Base-by-base conservation (phyloP, 371 early-diverging fungal species). In the Mortierella sp. region DNA sequence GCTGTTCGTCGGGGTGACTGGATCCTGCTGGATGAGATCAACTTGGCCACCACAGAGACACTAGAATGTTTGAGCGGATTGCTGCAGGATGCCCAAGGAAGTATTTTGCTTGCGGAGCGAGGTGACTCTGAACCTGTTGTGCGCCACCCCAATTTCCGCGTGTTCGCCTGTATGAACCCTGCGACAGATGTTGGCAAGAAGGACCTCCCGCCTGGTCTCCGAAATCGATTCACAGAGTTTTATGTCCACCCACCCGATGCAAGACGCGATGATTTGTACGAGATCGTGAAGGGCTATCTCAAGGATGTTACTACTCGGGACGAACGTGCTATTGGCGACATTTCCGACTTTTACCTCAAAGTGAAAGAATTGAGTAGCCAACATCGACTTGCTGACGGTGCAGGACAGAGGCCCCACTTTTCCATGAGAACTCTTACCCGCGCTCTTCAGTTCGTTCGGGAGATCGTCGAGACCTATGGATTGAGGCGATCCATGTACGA, bases 81-180 rank as follows among this genome's bases (percentile, higher is more conserved):
- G 47, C 83, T 99, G 60, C 96, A 99, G 75, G 88, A 90, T 68
- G 88, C 92, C 1, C 81, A 91, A 30, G 93, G 93, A 28, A 93
- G 95, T 23, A 79, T 97, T 44, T 81, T 96, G 9, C 83, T 98
- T 68, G 90, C 95, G 2, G 99, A 98, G 79, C 91, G 95, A 47
- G 99, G 98, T 51, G 98, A 97, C 76, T 90, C 90, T 16, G 89
- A 91, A 63, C 94, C 94, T 21, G 88, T 99, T 21, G 83, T 86
- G 45, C 88, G 99, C 44, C 99, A 99, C 84, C 93, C 94, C 26
- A 93, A 95, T 63, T 99, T 99, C 88, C 89, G 98, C 12, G 84
- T 99, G 7, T 99, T 99, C 84, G 99, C 97, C 1, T 99, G 99
- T 84, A 99, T 99, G 99, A 99, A 99, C 85, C 99, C 99, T 19